A percentile compares a stretch with the other conserved stretches of the same genome.
Evolutionary conservation across 345 rosid genomes (phyloP).

Genomic region (Gossypium mustelinum): DNA sequence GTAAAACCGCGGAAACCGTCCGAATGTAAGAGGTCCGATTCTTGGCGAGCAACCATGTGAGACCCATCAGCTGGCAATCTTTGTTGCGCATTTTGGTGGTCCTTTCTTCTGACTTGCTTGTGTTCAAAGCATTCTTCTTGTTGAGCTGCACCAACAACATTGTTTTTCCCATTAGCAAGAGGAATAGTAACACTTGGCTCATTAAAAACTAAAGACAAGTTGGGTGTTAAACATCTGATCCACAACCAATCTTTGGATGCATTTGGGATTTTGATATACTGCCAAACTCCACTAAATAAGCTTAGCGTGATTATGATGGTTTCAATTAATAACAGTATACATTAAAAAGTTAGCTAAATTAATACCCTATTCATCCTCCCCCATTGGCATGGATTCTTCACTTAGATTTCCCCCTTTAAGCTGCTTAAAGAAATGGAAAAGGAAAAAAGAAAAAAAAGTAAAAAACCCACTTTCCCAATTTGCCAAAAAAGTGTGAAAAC

Average conservation of each 20-base stretch:
- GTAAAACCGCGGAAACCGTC: conserved; percentile 71
- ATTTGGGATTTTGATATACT: not conserved
- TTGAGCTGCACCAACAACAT: conserved; percentile 45
- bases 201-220: conserved; percentile 5
- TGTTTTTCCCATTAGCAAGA: not conserved
- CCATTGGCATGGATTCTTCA: not conserved
- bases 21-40: conserved; percentile 72
- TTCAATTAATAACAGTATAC: not conserved
- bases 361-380: not conserved
- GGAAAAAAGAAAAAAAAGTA: no score
- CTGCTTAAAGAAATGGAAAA: not conserved
- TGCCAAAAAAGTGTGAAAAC: not conserved
- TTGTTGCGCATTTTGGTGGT: conserved; percentile 74
- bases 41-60: conserved; percentile 91
- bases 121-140: conserved; percentile 42
- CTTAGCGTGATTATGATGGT: not conserved
- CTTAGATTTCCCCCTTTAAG: not conserved
- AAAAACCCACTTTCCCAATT: conserved; percentile 25
- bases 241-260: not conserved
- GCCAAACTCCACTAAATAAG: not conserved
- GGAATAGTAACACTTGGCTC: not conserved
- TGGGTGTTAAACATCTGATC: conserved; percentile 18
- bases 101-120: conserved; percentile 64
- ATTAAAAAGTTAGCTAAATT: not conserved
- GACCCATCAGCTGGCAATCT: conserved; percentile 92